These are phyloP conservation scores for Quercus lobata DNA, from an alignment of 331 rosid species.

Conservation along the genomic window DNA sequence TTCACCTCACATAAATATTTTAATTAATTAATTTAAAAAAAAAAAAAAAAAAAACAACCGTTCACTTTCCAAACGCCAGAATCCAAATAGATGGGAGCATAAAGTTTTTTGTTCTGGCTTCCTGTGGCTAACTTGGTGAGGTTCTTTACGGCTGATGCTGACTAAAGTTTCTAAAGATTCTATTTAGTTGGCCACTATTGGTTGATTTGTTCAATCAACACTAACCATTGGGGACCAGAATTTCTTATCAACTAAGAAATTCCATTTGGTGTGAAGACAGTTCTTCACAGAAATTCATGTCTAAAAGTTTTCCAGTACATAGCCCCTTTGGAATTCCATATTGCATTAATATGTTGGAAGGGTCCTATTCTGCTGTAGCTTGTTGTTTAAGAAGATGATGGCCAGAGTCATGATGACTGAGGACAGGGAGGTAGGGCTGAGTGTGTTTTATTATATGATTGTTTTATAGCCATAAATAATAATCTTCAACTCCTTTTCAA, in stretches of 20 bases:
- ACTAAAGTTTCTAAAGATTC: not conserved
- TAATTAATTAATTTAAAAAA: too few relatives aligned
- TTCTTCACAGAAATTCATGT: not conserved
- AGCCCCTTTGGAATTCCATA: not conserved
- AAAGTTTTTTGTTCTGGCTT: too few relatives aligned
- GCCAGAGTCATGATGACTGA: not conserved
- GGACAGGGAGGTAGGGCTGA: not conserved
- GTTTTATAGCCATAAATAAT: not conserved
- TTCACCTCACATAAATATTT: not conserved
- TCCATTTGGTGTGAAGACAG: not conserved
- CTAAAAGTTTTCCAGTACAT: not conserved
- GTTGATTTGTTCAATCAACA: not conserved
- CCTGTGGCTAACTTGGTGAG: not conserved
- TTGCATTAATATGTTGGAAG: not conserved
- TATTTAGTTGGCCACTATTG: not conserved
- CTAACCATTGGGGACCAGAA: not conserved
- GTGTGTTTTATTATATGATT: not conserved
- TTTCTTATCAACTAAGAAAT: not conserved
- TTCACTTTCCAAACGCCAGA: not conserved
- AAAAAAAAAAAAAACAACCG: not conserved
- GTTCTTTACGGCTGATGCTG: not conserved
- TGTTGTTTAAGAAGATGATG: not conserved
- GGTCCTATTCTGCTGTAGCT: not conserved
- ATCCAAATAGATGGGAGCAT: not conserved
- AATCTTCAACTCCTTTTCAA: too few relatives aligned